Percentiles rank a stretch among this genome's conserved stretches.
These are phyloP conservation scores for Rosa persica DNA, from an alignment of 306 rosid genomes.

Conservation along the genomic window DNA sequence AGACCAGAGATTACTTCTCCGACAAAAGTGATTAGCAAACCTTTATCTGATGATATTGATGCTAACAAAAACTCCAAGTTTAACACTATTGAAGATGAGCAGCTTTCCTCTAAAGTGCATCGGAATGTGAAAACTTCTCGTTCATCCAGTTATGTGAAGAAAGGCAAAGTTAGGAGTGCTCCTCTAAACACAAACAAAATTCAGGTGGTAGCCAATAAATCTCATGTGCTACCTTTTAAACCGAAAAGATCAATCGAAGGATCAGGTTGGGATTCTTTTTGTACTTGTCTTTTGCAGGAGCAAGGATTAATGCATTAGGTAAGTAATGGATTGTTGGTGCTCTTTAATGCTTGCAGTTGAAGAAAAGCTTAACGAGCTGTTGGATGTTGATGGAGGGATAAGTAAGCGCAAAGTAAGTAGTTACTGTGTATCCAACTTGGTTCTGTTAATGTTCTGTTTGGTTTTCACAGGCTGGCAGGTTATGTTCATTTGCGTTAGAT, in stretches of 20 bases:
- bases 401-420: conserved; percentile 89
- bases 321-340: conserved; percentile 30
- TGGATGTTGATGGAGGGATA: conserved; percentile 92
- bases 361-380: conserved; percentile 88
- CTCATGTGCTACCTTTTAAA: conserved; percentile 50
- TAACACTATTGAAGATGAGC: conserved; percentile 49
- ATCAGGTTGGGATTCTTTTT: conserved; percentile 60
- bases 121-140: conserved; percentile 52
- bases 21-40: conserved; percentile 30
- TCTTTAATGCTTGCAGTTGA: conserved; percentile 67
- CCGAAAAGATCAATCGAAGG: conserved; percentile 66
- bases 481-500: neutral
- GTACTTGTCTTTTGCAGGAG: conserved; percentile 7
- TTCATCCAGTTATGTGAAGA: conserved; percentile 47
- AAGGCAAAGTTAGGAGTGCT: conserved; percentile 53
- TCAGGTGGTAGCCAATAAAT: conserved; percentile 43
- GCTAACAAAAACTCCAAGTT: conserved; percentile 42
- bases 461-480: conserved; percentile 16
- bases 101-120: conserved; percentile 38
- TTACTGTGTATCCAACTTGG: neutral
- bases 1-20: conserved; percentile 33
- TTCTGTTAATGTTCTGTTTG: conserved; percentile 10
- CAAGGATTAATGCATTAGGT: conserved; percentile 18
- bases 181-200: conserved; percentile 40
- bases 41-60: conserved; percentile 38